phyloP scores from a whole-genome alignment of 2,329 filamentous ascomycete species.

The Diaporthe humulicola region DNA sequence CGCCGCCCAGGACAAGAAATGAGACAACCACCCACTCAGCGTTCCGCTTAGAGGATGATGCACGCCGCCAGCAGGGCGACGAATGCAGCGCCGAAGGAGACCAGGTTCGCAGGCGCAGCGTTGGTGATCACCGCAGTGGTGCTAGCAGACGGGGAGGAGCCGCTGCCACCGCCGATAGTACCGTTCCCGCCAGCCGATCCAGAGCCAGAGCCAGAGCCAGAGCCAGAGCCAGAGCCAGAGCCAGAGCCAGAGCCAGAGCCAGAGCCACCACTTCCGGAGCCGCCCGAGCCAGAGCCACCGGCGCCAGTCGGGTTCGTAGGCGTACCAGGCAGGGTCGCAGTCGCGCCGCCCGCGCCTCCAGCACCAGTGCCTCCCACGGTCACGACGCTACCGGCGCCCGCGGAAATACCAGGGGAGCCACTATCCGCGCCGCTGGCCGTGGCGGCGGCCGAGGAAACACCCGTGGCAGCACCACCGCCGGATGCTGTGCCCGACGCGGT shows the following conservation, averaged over 20 bases:
- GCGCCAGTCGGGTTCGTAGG: conserved; percentile 26
- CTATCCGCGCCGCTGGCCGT: conserved; percentile 19
- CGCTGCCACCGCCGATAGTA: background rate
- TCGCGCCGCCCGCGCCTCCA: background rate
- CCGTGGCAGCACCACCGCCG: conserved; percentile 7
- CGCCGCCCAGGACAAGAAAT: background rate
- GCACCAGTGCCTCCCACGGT: background rate
- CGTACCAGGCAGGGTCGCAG: conserved; percentile 1
- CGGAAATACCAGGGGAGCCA: conserved; percentile 37
- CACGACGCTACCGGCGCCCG: conserved; percentile 30
- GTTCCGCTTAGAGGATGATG: background rate
- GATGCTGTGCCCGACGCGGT: background rate
- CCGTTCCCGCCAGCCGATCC: conserved; percentile 27
- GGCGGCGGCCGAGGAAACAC: conserved; percentile 9
- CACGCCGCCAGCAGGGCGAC: conserved; percentile 22
- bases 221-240: conserved; percentile 25
- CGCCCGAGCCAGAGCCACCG: conserved; percentile 16
- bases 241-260: conserved; percentile 31
- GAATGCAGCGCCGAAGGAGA: conserved; percentile 33
- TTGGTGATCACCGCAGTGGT: conserved; percentile 20
- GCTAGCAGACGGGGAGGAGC: conserved; percentile 17
- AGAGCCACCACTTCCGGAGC: conserved; percentile 16
- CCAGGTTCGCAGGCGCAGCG: background rate
- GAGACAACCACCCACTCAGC: background rate
- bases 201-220: conserved; percentile 26